These are phyloP conservation scores for Piloderma croceum DNA, from an alignment of 768 basidiomycete genomes.

Conservation along the genomic window DNA sequence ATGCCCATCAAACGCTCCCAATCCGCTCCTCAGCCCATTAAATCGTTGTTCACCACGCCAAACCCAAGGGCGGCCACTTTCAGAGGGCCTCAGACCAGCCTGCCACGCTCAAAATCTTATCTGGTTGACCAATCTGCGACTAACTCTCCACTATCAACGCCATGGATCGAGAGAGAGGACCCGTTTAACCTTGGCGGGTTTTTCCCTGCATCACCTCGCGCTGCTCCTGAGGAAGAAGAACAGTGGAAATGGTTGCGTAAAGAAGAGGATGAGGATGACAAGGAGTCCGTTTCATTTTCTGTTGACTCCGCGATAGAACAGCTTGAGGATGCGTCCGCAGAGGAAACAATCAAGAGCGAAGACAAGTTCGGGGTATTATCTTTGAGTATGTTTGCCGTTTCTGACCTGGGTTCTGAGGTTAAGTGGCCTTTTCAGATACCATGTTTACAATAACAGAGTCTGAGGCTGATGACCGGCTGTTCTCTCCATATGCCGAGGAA, in stretches of 20 bases:
- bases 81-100: conserved; percentile 4
- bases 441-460: conserved; percentile 1
- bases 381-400: conserved; percentile 31
- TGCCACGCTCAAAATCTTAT: conserved; percentile 6
- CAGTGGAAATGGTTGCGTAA: conserved; percentile 40
- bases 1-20: conserved; percentile 26
- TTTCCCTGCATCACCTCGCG: conserved; percentile 34
- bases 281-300: conserved; percentile 13
- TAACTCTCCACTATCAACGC: too few species aligned
- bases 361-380: conserved; percentile 48
- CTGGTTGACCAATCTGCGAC: too few species aligned
- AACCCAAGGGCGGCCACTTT: not conserved
- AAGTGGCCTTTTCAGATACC: conserved; percentile 5
- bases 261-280: conserved; percentile 21
- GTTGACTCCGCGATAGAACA: conserved; percentile 25
- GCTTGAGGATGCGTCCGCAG: conserved; percentile 30
- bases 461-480: conserved; percentile 17
- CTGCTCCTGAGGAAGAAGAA: conserved; percentile 19
- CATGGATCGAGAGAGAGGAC: conserved; percentile 33
- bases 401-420: conserved; percentile 5
- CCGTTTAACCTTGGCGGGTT: conserved; percentile 46
- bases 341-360: conserved; percentile 34
- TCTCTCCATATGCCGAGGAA: conserved; percentile 31
- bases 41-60: conserved; percentile 4
- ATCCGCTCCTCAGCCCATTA: conserved; percentile 26